Percentiles rank a stretch among this genome's conserved stretches.
Evolutionary conservation across 805 yeast genomes (phyloP).

Genomic region (Millerozyma acaciae): DNA sequence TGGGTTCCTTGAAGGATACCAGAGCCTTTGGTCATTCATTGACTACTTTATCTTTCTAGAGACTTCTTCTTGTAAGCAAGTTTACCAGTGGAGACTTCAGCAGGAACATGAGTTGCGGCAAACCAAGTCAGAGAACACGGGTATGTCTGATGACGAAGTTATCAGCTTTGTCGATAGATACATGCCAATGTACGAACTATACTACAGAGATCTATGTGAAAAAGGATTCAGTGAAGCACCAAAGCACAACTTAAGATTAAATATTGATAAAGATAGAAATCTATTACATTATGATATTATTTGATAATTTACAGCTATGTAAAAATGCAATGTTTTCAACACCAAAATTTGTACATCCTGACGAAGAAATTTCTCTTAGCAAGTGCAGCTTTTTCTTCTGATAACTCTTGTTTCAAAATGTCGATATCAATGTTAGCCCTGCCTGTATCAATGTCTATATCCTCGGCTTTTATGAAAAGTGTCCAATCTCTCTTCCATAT

Average conservation of each 20-base stretch:
- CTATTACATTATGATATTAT: slow-evolving; percentile 3
- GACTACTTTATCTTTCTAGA: slow-evolving; percentile 59
- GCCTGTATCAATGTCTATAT: slow-evolving; percentile 34
- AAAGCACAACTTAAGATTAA: slow-evolving; percentile 25
- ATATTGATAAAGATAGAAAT: slow-evolving; percentile 20
- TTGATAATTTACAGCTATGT: slow-evolving; percentile 2
- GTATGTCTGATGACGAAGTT: slow-evolving; percentile 80
- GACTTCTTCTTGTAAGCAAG: slow-evolving; percentile 57
- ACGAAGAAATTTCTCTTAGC: slow-evolving; percentile 21
- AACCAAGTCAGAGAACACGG: slow-evolving; percentile 45
- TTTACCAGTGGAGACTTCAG: slow-evolving; percentile 75
- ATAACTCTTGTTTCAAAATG: slow-evolving; percentile 30
- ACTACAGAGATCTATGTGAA: slow-evolving; percentile 46
- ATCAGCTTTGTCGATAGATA: slow-evolving; percentile 70
- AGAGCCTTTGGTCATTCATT: slow-evolving; percentile 53
- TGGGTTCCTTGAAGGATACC: slow-evolving; percentile 46
- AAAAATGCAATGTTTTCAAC: slow-evolving; percentile 9
- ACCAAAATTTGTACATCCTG: slow-evolving; percentile 28
- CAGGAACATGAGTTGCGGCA: slow-evolving; percentile 58
- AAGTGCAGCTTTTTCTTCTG: slow-evolving; percentile 28
- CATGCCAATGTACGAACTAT: slow-evolving; percentile 79
- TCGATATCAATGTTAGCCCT: slow-evolving; percentile 31
- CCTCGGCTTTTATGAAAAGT: slow-evolving; percentile 23
- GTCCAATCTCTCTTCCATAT: slow-evolving; percentile 24
- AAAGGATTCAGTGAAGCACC: slow-evolving; percentile 19